Evolutionary conservation across 305 asterid genomes (phyloP).

Genomic region (Salvia sclarea): DNA sequence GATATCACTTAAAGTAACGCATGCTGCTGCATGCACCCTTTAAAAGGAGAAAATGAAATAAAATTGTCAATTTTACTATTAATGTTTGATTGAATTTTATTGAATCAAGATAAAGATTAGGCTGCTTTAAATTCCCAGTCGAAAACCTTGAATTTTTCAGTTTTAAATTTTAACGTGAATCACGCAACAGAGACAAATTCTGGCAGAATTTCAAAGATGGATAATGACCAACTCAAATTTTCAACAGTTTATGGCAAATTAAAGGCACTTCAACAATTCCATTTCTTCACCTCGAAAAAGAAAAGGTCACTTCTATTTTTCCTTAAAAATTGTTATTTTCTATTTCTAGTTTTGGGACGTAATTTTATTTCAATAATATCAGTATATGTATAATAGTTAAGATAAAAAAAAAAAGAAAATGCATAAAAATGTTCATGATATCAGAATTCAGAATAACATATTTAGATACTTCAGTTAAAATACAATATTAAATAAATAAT

Average conservation of each 20-base stretch:
- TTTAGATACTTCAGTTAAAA: too few relatives aligned
- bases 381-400: background rate
- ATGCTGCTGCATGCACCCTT: background rate
- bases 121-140: constrained; percentile 6
- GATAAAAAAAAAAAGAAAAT: too few relatives aligned
- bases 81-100: background rate
- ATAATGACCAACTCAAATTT: background rate
- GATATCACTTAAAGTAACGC: background rate
- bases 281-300: too few relatives aligned
- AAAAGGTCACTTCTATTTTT: too few relatives aligned
- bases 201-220: constrained; percentile 9
- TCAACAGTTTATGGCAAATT: background rate
- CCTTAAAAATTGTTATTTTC: too few relatives aligned
- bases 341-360: background rate
- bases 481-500: too few relatives aligned
- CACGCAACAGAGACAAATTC: background rate
- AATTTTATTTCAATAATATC: background rate
- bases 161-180: background rate
- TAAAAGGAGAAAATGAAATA: background rate
- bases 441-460: too few relatives aligned
- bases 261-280: background rate
- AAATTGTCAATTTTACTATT: background rate
- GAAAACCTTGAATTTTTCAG: constrained; percentile 8
- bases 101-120: constrained; percentile 14
- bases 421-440: too few relatives aligned